Base-by-base conservation (phyloP, 345 rosid genomes). In the Microthlaspi erraticum region DNA sequence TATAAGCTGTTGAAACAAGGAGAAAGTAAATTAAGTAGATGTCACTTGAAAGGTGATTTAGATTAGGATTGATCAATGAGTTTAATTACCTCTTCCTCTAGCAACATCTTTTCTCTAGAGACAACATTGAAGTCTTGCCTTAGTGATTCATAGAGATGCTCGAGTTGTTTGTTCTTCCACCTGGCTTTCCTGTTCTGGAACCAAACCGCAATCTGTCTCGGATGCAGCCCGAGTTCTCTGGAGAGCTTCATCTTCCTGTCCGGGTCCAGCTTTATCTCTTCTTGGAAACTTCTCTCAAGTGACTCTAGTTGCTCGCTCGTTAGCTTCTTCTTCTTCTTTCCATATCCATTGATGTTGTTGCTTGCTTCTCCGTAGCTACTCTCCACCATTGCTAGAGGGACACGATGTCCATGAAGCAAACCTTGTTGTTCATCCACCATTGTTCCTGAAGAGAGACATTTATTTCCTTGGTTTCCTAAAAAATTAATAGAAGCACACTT, bases 181-280 rank as follows among this genome's bases (percentile, higher is more conserved):
- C 97, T 75, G 4, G 97, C 92, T 26, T 94, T 87, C 56, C 90
- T 81, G 79, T 88, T 90, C 71, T 90, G 97, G 67, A 93, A 93
- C 98, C 98, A 93, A 43, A 91, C 90, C 2, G 96, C 92, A 36
- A 89, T 83, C 74, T 93, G 97, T 50, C 94, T 81, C 0, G 98
- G 97, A 67, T 89, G 92, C 8, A 91, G 87, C 45, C 98, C 91
- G 16, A 93, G 87, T 29, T 89, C 98, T 42, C 79, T 79, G 9
- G 97, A 86, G 53, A 93, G 86, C 82, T 80, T 86, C 88, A 87
- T 85, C 76, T 93, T 91, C 79, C 91, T 68, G 8, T 87, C 87
- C 5, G 96, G 88, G 18, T 87, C 94, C 45, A 93, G 76, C 84
- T 91, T 93, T 20, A 82, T 80, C 77, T 91, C 97, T 71, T 91